Percentiles rank a stretch among this genome's conserved stretches.
These are phyloP conservation scores for Kluyveromyces nonfermentans DNA, from an alignment of 805 yeast genomes.

Conservation along the genomic window DNA sequence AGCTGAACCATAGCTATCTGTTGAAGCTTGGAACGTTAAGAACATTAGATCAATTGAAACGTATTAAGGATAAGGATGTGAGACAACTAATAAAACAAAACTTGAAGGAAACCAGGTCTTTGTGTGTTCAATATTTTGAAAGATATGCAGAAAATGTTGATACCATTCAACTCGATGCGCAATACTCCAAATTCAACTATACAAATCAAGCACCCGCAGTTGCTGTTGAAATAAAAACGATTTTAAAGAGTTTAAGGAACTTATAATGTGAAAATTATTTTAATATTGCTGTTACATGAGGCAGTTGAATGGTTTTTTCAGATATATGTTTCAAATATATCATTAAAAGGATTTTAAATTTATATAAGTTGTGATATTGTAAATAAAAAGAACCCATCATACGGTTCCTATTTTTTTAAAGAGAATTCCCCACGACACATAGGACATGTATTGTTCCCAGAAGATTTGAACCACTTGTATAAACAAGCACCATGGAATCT, in stretches of 20 bases:
- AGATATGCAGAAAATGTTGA: conserved; percentile 4
- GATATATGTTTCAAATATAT: no score
- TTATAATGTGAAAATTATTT: neutral
- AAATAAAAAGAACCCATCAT: neutral
- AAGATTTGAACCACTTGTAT: conserved; percentile 94
- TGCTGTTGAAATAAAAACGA: neutral
- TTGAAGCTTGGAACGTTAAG: conserved; percentile 19
- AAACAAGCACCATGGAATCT: conserved; percentile 93
- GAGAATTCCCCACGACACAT: conserved; percentile 56
- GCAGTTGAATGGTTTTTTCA: no score
- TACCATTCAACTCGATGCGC: neutral
- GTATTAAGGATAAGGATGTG: conserved; percentile 15
- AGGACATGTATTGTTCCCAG: conserved; percentile 90
- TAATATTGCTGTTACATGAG: no score
- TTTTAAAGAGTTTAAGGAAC: neutral
- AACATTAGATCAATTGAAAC: conserved; percentile 21
- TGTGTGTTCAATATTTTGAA: conserved; percentile 14
- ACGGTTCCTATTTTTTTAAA: conserved; percentile 15
- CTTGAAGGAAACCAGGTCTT: conserved; percentile 13
- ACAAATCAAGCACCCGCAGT: neutral
- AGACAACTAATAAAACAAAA: conserved; percentile 13
- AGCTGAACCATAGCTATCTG: conserved; percentile 16
- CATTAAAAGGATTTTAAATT: no score
- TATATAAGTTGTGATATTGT: no score
- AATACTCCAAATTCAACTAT: neutral